Evolutionary conservation across 352 stramenopile species (phyloP).

Genomic region (Pythium diclinum): DNA sequence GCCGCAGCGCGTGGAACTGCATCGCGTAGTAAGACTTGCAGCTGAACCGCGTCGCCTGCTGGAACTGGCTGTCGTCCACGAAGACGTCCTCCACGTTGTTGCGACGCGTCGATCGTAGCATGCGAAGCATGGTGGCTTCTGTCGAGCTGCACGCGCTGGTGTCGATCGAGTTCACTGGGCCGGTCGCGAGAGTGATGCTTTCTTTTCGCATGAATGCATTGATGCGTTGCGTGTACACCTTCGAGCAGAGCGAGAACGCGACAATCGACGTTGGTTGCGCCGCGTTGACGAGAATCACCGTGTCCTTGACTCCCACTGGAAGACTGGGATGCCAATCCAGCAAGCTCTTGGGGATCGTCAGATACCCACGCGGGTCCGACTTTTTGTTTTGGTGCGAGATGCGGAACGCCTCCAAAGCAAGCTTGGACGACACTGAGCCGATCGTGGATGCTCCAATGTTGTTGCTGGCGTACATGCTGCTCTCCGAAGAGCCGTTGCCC

Average conservation of each 20-base stretch:
- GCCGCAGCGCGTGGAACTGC: conserved; percentile 84
- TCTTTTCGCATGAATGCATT: conserved; percentile 73
- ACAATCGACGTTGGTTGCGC: conserved; percentile 83
- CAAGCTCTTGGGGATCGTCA: conserved; percentile 77
- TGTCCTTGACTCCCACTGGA: conserved; percentile 64
- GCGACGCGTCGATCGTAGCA: conserved; percentile 58
- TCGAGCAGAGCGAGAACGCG: conserved; percentile 82
- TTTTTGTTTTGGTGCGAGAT: conserved; percentile 66
- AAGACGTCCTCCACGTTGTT: conserved; percentile 87
- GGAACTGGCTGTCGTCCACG: conserved; percentile 85
- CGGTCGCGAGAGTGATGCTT: conserved; percentile 33
- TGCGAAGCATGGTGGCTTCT: conserved; percentile 50
- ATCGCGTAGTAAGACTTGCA: conserved; percentile 90
- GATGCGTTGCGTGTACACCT: conserved; percentile 71
- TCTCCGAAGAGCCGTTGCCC: conserved; percentile 47
- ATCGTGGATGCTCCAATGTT: conserved; percentile 56
- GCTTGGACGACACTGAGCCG: conserved; percentile 53
- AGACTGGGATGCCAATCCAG: conserved; percentile 81
- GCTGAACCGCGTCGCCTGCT: conserved; percentile 73
- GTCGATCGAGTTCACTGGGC: conserved; percentile 33
- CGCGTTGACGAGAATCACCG: conserved; percentile 72
- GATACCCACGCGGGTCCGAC: conserved; percentile 46
- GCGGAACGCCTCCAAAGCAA: conserved; percentile 64
- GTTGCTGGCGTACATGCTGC: conserved; percentile 33
- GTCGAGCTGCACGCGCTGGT: conserved; percentile 14